Evolutionary conservation across 345 rosid genomes (phyloP).

Genomic region (Anastatica hierochuntica): DNA sequence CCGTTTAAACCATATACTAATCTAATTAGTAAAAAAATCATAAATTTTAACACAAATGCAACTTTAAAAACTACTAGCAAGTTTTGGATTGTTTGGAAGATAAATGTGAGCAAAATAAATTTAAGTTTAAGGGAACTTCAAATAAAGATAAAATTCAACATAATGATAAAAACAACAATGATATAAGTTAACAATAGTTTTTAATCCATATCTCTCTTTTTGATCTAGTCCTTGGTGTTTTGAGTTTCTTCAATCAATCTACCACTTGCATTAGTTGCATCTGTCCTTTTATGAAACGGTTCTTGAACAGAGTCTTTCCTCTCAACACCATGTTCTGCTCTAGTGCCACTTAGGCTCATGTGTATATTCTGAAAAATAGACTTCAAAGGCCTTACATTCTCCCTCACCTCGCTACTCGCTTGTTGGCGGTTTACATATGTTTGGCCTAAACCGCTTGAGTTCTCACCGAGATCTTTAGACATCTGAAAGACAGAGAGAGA

Average conservation of each 20-base stretch:
- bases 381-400: not conserved
- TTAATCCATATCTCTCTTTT: no score
- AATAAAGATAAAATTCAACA: no score
- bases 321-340: not conserved
- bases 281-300: no score
- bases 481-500: constrained; percentile 31
- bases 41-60: no score
- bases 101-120: no score
- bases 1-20: no score
- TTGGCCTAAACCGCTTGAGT: constrained; percentile 25
- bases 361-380: constrained; percentile 16
- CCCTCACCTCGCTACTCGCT: constrained; percentile 30
- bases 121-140: no score
- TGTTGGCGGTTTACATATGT: not conserved
- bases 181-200: no score
- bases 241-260: not conserved
- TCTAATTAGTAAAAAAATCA: no score
- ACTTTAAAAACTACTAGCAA: no score
- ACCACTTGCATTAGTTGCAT: not conserved
- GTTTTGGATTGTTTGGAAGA: no score
- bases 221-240: not conserved
- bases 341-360: constrained; percentile 23
- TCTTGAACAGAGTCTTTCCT: not conserved
- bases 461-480: constrained; percentile 38
- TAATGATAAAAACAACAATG: no score